Conservation (phyloP, 495 filamentous ascomycete species). For the Penicillium coffeae region DNA sequence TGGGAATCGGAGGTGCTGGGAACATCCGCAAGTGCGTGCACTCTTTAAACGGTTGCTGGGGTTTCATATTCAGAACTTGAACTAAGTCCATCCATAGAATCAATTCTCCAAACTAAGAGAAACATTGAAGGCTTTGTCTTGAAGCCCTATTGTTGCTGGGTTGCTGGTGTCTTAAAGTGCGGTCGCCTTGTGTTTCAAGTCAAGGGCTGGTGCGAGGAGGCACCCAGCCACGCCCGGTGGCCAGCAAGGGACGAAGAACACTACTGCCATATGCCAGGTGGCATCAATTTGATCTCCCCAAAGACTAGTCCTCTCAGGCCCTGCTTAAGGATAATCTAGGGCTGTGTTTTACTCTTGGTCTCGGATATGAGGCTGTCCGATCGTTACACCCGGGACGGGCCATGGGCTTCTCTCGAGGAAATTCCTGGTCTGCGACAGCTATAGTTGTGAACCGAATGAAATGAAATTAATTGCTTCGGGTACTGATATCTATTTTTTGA, state of each 20-base stretch:
- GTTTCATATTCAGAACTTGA: slow-evolving; percentile 4
- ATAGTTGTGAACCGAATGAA: background rate
- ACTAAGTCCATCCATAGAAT: slow-evolving; percentile 12
- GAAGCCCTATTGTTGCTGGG: too few relatives aligned
- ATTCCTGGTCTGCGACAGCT: background rate
- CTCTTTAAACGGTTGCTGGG: slow-evolving; percentile 1
- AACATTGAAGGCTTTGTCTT: too few relatives aligned
- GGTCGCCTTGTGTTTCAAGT: background rate
- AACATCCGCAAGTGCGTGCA: slow-evolving; percentile 34
- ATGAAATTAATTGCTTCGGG: background rate
- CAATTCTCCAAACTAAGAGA: background rate
- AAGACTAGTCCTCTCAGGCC: background rate
- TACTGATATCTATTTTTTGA: background rate
- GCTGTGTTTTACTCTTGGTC: background rate
- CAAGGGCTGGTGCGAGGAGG: background rate
- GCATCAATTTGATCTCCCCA: background rate
- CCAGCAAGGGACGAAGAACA: background rate
- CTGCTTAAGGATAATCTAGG: background rate
- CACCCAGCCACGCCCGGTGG: background rate
- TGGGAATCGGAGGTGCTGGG: slow-evolving; percentile 40
- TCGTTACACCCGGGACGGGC: background rate
- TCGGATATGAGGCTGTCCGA: background rate
- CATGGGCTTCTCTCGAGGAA: background rate
- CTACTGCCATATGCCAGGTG: background rate
- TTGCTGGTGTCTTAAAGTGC: background rate